These are phyloP conservation scores for Cytospora leucostoma DNA, from an alignment of 2,329 filamentous ascomycete genomes.

Conservation along the genomic window DNA sequence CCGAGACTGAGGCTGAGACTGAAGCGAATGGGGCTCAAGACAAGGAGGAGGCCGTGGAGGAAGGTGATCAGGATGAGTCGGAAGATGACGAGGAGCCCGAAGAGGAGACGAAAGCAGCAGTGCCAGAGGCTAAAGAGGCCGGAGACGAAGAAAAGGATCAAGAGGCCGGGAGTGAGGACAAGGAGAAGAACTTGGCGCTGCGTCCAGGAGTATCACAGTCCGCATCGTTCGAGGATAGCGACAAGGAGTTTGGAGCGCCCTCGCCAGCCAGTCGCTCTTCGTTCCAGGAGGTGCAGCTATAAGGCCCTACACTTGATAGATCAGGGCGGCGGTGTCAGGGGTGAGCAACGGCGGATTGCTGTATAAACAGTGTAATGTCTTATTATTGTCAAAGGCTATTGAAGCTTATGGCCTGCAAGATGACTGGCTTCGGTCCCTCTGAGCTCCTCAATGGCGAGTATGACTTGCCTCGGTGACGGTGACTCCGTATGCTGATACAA, in stretches of 20 bases:
- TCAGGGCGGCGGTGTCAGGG: not conserved
- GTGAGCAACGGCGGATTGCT: conserved; percentile 8
- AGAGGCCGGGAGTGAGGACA: conserved; percentile 58
- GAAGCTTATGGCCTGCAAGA: not conserved
- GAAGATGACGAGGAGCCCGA: conserved; percentile 39
- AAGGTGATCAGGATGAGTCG: conserved; percentile 32
- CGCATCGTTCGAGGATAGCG: conserved; percentile 35
- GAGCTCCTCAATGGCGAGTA: not conserved
- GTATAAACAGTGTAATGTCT: conserved; percentile 15
- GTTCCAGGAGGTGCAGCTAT: conserved; percentile 67
- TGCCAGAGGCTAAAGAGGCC: conserved; percentile 57
- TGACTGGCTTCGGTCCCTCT: not conserved
- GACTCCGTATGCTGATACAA: not conserved
- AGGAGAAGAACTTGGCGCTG: conserved; percentile 55
- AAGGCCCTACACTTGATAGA: conserved; percentile 25
- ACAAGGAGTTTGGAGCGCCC: conserved; percentile 47
- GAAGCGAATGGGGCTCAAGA: conserved; percentile 31
- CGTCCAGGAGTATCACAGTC: conserved; percentile 40
- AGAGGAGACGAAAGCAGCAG: conserved; percentile 39
- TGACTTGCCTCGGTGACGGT: not conserved
- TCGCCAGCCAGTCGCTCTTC: conserved; percentile 55
- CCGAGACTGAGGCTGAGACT: not conserved
- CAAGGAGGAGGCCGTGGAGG: conserved; percentile 35
- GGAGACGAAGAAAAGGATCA: conserved; percentile 51
- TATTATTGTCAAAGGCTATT: not conserved